A percentile compares a stretch with the other conserved stretches of the same genome.
Evolutionary conservation across 768 basidiomycete genomes (phyloP).

Genomic region (Leccinum subgranulosum): DNA sequence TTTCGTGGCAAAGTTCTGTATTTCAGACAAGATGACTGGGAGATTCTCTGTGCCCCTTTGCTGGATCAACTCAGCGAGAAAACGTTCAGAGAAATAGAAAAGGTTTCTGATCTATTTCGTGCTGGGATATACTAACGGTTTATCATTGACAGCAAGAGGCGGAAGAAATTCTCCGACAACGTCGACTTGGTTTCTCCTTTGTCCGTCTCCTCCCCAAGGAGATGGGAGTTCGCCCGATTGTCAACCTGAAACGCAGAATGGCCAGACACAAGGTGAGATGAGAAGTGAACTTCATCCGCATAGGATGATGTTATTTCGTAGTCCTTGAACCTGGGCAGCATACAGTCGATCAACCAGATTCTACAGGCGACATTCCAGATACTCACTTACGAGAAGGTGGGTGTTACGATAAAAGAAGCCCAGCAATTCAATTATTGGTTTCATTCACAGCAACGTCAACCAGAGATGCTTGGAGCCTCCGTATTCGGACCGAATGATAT

Average conservation of each 20-base stretch:
- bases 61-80: slow-evolving; percentile 66
- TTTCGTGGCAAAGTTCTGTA: too few relatives aligned
- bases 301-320: slow-evolving; percentile 10
- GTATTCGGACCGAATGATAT: slow-evolving; percentile 83
- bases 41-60: slow-evolving; percentile 82
- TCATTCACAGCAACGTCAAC: slow-evolving; percentile 51
- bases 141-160: slow-evolving; percentile 51
- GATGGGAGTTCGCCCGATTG: slow-evolving; percentile 90
- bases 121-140: not conserved
- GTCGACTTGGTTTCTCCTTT: slow-evolving; percentile 79
- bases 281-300: not conserved
- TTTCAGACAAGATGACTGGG: too few relatives aligned
- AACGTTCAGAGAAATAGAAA: slow-evolving; percentile 68
- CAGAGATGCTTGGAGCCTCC: slow-evolving; percentile 71
- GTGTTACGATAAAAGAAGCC: not conserved
- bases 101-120: slow-evolving; percentile 39
- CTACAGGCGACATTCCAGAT: slow-evolving; percentile 84
- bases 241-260: slow-evolving; percentile 71
- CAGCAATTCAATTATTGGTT: not conserved
- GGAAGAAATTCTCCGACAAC: slow-evolving; percentile 61
- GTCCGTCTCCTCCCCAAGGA: slow-evolving; percentile 92
- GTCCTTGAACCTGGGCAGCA: slow-evolving; percentile 30
- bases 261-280: slow-evolving; percentile 30
- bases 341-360: slow-evolving; percentile 82
- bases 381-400: slow-evolving; percentile 82